Evolutionary conservation across 2,329 filamentous ascomycete genomes (phyloP), one percentile per base, ranked within the genome.

Genomic region (Macrophomina phaseolina): DNA sequence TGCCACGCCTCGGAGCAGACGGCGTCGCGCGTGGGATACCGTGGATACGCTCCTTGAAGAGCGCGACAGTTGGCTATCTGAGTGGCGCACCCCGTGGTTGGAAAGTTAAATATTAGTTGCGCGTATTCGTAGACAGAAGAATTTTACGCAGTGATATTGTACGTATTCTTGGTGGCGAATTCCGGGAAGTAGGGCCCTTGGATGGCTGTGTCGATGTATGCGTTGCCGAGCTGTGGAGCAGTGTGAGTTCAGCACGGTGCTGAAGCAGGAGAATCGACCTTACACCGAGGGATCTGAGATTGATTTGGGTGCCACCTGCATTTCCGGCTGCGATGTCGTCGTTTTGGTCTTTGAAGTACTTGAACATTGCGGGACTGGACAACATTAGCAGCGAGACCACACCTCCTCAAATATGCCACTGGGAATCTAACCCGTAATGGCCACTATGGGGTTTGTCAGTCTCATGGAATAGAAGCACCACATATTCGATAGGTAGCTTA

Each of bases 301-400:
- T 77, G 3, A 87, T 80, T 51, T 81, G 75, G 4, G 84, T 80
- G 16, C 85, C 85, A 1, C 80, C 71, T 12, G 76, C 68, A 0
- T 74, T 79, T 8, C 84, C 84, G 52, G 83, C 83, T 40, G 76
- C 71, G 69, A 87, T 86, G 38, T 80, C 79, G 66, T 82, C 73
- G 65, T 87, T 87, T 68, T 87, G 83, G 52, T 86, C 76, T 65
- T 85, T 83, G 74, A 87, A 87, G 71, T 86, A 82, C 67, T 84
- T 82, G 77, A 82, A 86, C 74, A 87, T 86, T 38, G 77, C 78
- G 2, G 84, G 83, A 4, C 83, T 83, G 69, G 84, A 85, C 40
- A 5, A 4, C 3, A 9, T 30, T 11, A 28, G 45, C 5, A 60
- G 55, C 12, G 6, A 16, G 18, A 7, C 16, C 14, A 12, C 3